Base-by-base conservation (phyloP, 768 basidiomycete genomes). In the Suillus sp. region DNA sequence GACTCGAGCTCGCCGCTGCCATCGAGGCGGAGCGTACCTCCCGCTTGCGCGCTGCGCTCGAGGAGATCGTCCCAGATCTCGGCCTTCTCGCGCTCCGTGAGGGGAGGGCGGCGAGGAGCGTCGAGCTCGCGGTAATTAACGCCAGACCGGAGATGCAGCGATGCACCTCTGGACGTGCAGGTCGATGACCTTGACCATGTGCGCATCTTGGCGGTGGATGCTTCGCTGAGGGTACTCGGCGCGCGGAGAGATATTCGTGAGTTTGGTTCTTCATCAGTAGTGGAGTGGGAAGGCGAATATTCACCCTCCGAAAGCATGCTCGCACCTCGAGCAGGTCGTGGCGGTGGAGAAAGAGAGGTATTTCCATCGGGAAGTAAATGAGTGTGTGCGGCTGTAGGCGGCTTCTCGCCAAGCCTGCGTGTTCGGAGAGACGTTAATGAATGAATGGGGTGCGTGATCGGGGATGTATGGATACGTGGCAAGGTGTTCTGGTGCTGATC, bases 81-180 rank as follows among this genome's bases (percentile, higher is more conserved):
- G 8, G 82, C 81, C 78, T 93, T 93, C 76, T 93, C 89, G 68
- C 83, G 75, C 71, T 91, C 88, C 30, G 85, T 85, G 71, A 87
- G 73, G 48, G 74, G 79, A 27, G 74, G 72, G 60, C 75, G 72
- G 58, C 74, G 74, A 34, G 71, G 71, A 20, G 56, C 68, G n/a
- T 74, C 68, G 27, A 86, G 68, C 67, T 84, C 80, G 14, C 86
- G 81, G 76, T 84, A 87, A 50, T 77, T 82, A 54, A 81, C 55
- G 25, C 75, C 75, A 45, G 78, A 74, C 9, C 71, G 73, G 10
- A 63, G 47, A 51, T 67, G 48, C 61, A 67, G 27, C 57, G 58
- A 59, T 30, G 65, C 11, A 40, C 65, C 59, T 64, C 64, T 59
- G 40, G 66, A 32, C 43, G 13, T 66, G 64, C 66, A 56, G 55